phyloP scores from a whole-genome alignment of 371 early-diverging fungal genomes.

The Haplosporangium sp. region DNA sequence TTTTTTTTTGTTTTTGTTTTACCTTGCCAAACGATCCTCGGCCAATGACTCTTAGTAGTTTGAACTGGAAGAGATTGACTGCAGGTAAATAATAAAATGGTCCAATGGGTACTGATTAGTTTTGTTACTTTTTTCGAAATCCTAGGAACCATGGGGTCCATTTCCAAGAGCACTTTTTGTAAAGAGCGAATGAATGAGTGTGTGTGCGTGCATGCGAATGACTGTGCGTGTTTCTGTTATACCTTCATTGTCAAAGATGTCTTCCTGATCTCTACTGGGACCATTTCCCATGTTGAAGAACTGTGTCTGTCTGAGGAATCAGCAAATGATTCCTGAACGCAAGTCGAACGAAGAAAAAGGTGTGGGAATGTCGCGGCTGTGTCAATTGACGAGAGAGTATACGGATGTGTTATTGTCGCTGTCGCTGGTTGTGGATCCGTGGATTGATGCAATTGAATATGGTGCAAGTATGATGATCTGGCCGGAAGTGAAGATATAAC shows the following conservation, averaged over 20 bases:
- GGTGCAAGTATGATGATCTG: not conserved
- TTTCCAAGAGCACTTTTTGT: not conserved
- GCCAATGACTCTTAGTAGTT: constrained; percentile 74
- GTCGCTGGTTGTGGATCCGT: not conserved
- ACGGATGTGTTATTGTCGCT: not conserved
- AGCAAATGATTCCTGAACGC: not conserved
- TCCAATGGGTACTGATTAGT: not conserved
- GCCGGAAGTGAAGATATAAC: not conserved
- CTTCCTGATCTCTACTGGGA: constrained; percentile 45
- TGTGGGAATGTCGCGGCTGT: constrained; percentile 3
- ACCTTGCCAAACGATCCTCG: constrained; percentile 87
- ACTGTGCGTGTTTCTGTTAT: no score
- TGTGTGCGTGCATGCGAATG: no score
- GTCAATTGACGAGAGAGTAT: not conserved
- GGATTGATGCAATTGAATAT: no score
- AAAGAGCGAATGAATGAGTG: constrained; percentile 13
- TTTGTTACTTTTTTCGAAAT: not conserved
- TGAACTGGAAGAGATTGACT: constrained; percentile 77
- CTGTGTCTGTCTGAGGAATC: not conserved
- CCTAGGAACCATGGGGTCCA: not conserved
- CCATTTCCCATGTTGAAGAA: constrained; percentile 41
- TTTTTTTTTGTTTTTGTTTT: constrained; percentile 7
- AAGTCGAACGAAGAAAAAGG: not conserved
- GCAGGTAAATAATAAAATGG: not conserved
- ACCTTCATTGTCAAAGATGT: constrained; percentile 55